These are phyloP conservation scores for Thermochaetoides dissita DNA, from an alignment of 2,329 filamentous ascomycete species.

Conservation along the genomic window DNA sequence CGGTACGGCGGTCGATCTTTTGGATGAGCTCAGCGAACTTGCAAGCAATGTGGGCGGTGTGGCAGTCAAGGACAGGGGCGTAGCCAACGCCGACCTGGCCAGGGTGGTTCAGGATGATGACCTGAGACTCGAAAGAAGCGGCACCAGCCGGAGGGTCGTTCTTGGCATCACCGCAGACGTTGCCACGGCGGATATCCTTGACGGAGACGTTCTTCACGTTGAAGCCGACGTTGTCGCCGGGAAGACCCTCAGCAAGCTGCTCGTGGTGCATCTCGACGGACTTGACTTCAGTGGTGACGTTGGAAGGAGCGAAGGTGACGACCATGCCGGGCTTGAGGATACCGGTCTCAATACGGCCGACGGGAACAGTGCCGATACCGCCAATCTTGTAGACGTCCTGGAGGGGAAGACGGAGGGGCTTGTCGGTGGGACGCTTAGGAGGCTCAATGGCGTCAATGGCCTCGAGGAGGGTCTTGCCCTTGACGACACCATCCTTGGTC, in stretches of 20 bases:
- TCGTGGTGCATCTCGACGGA: constrained; percentile 99
- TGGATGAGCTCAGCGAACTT: constrained; percentile 98
- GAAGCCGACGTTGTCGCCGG: constrained; percentile 99
- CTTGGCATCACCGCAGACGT: constrained; percentile 99
- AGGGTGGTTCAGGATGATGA: constrained; percentile 99
- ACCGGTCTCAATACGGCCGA: constrained; percentile 99
- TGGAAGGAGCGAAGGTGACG: constrained; percentile 95
- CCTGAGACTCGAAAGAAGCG: constrained; percentile 97
- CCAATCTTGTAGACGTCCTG: constrained; percentile 99
- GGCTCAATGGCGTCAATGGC: constrained; percentile 94
- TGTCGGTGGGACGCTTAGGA: constrained; percentile 87
- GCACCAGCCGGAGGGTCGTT: constrained; percentile 85
- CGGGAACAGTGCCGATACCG: constrained; percentile 98
- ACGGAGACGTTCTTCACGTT: constrained; percentile 99
- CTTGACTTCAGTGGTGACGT: constrained; percentile 99
- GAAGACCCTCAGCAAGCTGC: constrained; percentile 86
- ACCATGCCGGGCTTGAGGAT: constrained; percentile 81
- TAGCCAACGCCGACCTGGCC: constrained; percentile 99
- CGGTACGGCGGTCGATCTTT: constrained; percentile 99
- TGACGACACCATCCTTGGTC: constrained; percentile 72
- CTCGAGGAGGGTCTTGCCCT: constrained; percentile 96
- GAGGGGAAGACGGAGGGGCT: constrained; percentile 99
- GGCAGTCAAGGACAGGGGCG: constrained; percentile 97
- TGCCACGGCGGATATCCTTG: constrained; percentile 99
- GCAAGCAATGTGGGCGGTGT: constrained; percentile 99